Base-by-base conservation (phyloP, 257 asterid species). In the Asclepias syriaca region DNA sequence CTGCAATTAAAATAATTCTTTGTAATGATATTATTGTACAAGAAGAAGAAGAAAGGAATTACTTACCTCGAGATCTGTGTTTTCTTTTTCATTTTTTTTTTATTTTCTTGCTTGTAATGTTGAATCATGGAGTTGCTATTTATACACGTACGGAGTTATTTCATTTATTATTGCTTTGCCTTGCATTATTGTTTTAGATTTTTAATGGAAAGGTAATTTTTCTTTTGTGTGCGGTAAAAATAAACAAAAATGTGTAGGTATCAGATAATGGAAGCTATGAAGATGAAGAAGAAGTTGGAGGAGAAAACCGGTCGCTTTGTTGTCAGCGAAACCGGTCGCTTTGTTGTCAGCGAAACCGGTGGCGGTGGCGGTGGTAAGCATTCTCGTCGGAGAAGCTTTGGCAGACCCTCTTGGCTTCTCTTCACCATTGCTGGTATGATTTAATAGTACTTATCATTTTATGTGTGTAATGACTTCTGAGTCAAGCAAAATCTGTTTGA, bases 371-470 rank as follows among this genome's bases (percentile, higher is more conserved):
- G 80, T 8, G 8, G 45, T 51, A 66, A 78, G 75, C 78, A 82
- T 65, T 58, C 86, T 24, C 87, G 84, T 19, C 79, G 82, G 75
- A 82, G 82, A 69, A 81, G 83, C 80, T 86, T 82, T 84, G 76
- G 75, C 74, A 88, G 88, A 65, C 97, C 98, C n/a, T 92, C 98
- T 1, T 92, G 98, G 97, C 94, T 92, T 72, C 92, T 92, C 75
- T 92, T 92, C 79, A 77, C 88, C 70, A 84, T 92, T 72, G 98
- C 94, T 71, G 98, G 98, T 92, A 92, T 2, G 61, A 2, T 29
- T 29, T n/a, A 27, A 8, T 21, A 55, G 32, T 55, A 55, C 29
- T 2, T 51, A 8, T 51, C 21, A 49, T n/a, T 11, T 49, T 49
- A 3, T 49, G 13, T 49, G 15, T 49, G 54, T 13, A 15, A 49